Percentiles rank a stretch among this genome's conserved stretches.
Conservation (phyloP, 805 yeast species). For the Wickerhamiella alocasiicola region DNA sequence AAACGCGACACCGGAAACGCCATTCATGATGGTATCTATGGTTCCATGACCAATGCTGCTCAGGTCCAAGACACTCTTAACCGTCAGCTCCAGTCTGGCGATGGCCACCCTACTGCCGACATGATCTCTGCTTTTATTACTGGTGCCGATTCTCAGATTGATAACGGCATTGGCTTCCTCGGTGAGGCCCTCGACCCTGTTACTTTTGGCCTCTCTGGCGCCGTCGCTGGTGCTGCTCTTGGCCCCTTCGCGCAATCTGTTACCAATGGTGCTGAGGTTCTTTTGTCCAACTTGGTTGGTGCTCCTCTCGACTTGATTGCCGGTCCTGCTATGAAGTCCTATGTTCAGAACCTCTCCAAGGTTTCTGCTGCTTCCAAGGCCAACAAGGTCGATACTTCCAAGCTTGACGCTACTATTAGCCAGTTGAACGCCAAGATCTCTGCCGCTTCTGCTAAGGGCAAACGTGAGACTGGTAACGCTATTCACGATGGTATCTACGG, state of each 20-base stretch:
- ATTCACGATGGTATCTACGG: too few species aligned
- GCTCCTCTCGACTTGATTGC: conserved; percentile 19
- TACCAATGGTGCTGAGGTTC: conserved; percentile 27
- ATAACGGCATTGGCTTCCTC: too few species aligned
- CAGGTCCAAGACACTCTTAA: conserved; percentile 18
- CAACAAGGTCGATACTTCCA: too few species aligned
- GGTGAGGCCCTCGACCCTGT: conserved; percentile 17
- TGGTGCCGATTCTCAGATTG: too few species aligned
- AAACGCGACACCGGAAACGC: conserved; percentile 11
- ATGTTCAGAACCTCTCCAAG: conserved; percentile 16
- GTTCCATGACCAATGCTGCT: too few species aligned
- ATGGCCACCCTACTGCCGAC: too few species aligned
- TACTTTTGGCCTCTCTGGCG: conserved; percentile 22
- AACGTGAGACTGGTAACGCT: too few species aligned
- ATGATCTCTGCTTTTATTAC: too few species aligned
- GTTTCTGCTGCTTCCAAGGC: conserved; percentile 19
- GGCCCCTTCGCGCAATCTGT: too few species aligned
- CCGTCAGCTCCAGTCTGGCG: conserved; percentile 16
- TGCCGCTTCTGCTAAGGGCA: conserved; percentile 45
- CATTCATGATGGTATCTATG: too few species aligned
- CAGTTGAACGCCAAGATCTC: conserved; percentile 24
- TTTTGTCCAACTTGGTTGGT: conserved; percentile 21
- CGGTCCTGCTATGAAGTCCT: conserved; percentile 24
- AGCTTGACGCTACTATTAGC: too few species aligned
- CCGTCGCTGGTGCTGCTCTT: conserved; percentile 26